Evolutionary conservation across 768 basidiomycete genomes (phyloP), one percentile per base, ranked within the genome.

Genomic region (Leccinum rimulosum): DNA sequence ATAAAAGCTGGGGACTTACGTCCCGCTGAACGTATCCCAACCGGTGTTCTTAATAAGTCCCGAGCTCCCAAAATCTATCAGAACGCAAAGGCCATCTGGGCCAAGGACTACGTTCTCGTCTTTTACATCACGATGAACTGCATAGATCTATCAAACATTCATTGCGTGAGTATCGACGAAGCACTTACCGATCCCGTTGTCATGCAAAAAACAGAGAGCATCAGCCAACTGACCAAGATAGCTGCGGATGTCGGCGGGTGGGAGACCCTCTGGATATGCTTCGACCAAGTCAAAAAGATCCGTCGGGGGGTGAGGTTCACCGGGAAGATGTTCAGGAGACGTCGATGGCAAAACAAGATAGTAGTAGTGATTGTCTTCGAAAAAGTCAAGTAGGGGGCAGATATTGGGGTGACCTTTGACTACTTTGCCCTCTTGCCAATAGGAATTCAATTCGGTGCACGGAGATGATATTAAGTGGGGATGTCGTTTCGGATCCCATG

Each of bases 261-360:
- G 87, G 7, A 99, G 81, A 9, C 96, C 97, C 25, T 87, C 82
- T 4, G 96, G 96, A 64, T 86, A 91, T 38, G 80, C 77, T 73
- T 99, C 96, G 33, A 99, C 96, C 31, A 96, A 79, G 72, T 99
- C 96, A 72, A 99, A 99, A 3, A 99, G 82, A 76, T 99, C 96
- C 55, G 82, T 88, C 5, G 84, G 85, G 35, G 83, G 83, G 4
- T 81, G 68, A 1, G 82, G 78, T 60, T 83, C 77, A 63, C 80
- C 75, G 4, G 82, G 80, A 22, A 68, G 71, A 40, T 76, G 81
- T 60, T 85, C 84, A 8, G 87, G 86, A 11, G 84, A 84, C 30
- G 85, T 84, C 10, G 84, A 89, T 8, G 94, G 93, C 55, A 98
- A 79, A 51, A 98, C 87, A 67, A 98, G 83, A 73, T 98, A 97